Evolutionary conservation across 345 rosid genomes (phyloP).

Genomic region (Trapa bicornis): DNA sequence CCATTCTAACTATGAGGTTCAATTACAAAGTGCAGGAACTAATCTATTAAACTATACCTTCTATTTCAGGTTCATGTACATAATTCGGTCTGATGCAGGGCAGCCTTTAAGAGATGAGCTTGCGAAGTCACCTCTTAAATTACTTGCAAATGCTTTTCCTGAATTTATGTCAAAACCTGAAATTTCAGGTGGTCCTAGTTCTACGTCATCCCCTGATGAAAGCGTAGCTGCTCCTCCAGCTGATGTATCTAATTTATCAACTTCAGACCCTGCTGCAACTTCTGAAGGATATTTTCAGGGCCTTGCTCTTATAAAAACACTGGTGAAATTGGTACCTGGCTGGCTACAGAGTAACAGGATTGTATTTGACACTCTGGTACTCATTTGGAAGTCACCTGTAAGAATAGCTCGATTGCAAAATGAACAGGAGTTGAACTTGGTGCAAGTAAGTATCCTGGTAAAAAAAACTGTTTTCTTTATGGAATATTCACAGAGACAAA

Average conservation of each 20-base stretch:
- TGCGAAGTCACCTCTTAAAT: constrained; percentile 82
- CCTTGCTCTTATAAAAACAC: constrained; percentile 73
- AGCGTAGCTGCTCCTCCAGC: constrained; percentile 14
- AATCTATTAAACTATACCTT: constrained; percentile 1
- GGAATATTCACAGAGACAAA: background rate
- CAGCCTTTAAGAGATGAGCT: constrained; percentile 93
- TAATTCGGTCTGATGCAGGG: constrained; percentile 88
- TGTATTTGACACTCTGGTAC: constrained; percentile 82
- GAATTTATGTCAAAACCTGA: constrained; percentile 67
- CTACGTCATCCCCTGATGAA: constrained; percentile 63
- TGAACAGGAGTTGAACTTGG: constrained; percentile 89
- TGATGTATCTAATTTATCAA: too few relatives aligned
- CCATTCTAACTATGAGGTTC: background rate
- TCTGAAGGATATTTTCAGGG: constrained; percentile 92
- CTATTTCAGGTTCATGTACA: constrained; percentile 80
- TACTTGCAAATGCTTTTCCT: constrained; percentile 76
- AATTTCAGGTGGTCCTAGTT: constrained; percentile 29
- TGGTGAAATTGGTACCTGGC: constrained; percentile 78
- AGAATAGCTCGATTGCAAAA: constrained; percentile 81
- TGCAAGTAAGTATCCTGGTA: constrained; percentile 47
- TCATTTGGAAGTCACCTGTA: constrained; percentile 86
- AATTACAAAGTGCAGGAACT: too few relatives aligned
- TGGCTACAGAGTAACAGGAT: constrained; percentile 81
- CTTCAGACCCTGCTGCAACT: constrained; percentile 10
- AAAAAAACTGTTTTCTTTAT: background rate